A percentile compares a stretch with the other conserved stretches of the same genome.
phyloP scores from a whole-genome alignment of 2,329 filamentous ascomycete genomes.

The Fusarium sp. region DNA sequence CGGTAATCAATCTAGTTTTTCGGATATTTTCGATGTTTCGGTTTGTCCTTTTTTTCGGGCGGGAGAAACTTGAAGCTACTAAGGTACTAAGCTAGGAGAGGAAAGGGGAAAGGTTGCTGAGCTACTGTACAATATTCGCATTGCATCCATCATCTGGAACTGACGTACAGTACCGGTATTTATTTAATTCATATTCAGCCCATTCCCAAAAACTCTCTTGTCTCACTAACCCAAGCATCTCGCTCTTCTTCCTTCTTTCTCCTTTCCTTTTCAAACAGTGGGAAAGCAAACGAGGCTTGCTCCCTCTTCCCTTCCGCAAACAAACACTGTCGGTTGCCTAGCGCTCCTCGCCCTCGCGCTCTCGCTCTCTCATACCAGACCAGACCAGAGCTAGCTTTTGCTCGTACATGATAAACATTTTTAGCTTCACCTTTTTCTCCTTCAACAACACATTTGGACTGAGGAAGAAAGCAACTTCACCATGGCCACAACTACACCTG shows the following conservation, averaged over 20 bases:
- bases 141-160: neutral
- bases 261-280: neutral
- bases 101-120: neutral
- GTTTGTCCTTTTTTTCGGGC: constrained; percentile 2
- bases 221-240: neutral
- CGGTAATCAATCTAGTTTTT: constrained; percentile 5
- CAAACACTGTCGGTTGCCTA: constrained; percentile 16
- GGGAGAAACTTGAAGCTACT: neutral
- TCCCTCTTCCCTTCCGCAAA: neutral
- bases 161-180: constrained; percentile 6
- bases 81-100: neutral
- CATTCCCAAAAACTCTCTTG: neutral
- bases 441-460: neutral
- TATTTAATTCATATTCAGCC: constrained; percentile 17
- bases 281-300: constrained; percentile 17
- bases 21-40: constrained; percentile 21
- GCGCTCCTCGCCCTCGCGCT: constrained; percentile 10
- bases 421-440: neutral
- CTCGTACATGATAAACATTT: constrained; percentile 8
- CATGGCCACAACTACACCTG: constrained; percentile 37
- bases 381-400: neutral
- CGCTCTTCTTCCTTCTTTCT: neutral
- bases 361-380: neutral
- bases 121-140: neutral
- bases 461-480: neutral